Conservation (phyloP, 768 basidiomycete genomes). For the Lactifluus pinguis region DNA sequence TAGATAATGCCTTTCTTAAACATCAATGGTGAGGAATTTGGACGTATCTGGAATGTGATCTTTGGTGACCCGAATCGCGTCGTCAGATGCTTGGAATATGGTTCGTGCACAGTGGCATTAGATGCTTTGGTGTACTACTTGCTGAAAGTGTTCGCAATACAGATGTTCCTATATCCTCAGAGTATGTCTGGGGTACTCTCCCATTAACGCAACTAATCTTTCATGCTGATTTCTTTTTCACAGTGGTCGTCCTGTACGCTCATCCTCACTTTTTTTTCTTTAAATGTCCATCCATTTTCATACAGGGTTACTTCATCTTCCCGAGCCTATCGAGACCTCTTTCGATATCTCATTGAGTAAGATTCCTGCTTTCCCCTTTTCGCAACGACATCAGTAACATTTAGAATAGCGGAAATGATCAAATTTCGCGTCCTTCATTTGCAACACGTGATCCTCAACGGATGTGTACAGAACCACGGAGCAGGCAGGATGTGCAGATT, state of each 20-base stretch:
- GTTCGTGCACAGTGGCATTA: not conserved
- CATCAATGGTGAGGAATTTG: too few relatives aligned
- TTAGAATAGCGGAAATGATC: too few relatives aligned
- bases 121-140: not conserved
- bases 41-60: too few relatives aligned
- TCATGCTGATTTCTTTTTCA: not conserved
- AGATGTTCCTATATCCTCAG: slow-evolving; percentile 19
- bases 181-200: not conserved
- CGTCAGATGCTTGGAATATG: slow-evolving; percentile 14
- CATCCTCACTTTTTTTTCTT: not conserved
- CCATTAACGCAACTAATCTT: not conserved
- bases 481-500: too few relatives aligned
- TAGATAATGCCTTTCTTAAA: too few relatives aligned
- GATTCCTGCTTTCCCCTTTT: too few relatives aligned
- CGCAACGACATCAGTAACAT: too few relatives aligned
- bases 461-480: too few relatives aligned
- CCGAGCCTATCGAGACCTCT: slow-evolving; percentile 15
- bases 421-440: too few relatives aligned
- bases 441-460: too few relatives aligned
- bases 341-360: not conserved
- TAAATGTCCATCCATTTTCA: not conserved
- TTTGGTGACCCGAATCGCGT: not conserved
- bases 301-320: slow-evolving; percentile 12
- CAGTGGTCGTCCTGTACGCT: slow-evolving; percentile 12
- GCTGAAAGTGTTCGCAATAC: not conserved